Evolutionary conservation across 805 yeast species (phyloP), one percentile per base, ranked within the genome.

Genomic region (Candida glaebosa): DNA sequence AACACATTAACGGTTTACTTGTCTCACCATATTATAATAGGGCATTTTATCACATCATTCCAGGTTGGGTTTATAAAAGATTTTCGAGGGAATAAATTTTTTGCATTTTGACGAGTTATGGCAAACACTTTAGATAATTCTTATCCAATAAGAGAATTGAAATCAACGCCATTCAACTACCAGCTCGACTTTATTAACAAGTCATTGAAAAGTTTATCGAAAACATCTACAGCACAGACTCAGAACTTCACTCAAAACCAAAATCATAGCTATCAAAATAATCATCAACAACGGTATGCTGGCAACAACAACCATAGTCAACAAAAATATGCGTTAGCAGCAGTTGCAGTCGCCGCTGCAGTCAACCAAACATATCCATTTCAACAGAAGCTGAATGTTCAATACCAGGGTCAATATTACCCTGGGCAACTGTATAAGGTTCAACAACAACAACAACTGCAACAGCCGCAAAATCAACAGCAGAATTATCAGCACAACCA

Each of bases 331-430:
- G 53, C 61, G 1, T 47, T 53, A 37, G 58, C 63, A 14, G 57
- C 65, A 4, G 58, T 56, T 4, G 61, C 63, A 3, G 63, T 60
- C 2, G 58, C 65, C n/a, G 65, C 65, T 12, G 63, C 61, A 12
- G 61, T 55, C 16, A 61, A 54, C 33, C 63, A 59, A 32, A 9
- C 31, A 9, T 28, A 28, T 16, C 31, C 16, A 12, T 28, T 12
- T 28, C 64, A 55, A 33, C 55, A 50, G 18, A 53, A 48, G 19
- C 57, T 53, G 32, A 44, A 44, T 26, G 48, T 47, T 40, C 60
- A 51, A 35, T 53, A 51, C 26, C 56, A 49, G 37, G 42, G 42
- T 3, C 44, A 39, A 19, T n/a, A 37, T 4, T 42, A 32, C 16
- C 7, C n/a, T 14, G 16, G 39, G 24, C 33, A 30, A 10, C 48